Evolutionary conservation across 2,329 filamentous ascomycete genomes (phyloP), one percentile per base, ranked within the genome.

Genomic region (Exophiala mesophila): DNA sequence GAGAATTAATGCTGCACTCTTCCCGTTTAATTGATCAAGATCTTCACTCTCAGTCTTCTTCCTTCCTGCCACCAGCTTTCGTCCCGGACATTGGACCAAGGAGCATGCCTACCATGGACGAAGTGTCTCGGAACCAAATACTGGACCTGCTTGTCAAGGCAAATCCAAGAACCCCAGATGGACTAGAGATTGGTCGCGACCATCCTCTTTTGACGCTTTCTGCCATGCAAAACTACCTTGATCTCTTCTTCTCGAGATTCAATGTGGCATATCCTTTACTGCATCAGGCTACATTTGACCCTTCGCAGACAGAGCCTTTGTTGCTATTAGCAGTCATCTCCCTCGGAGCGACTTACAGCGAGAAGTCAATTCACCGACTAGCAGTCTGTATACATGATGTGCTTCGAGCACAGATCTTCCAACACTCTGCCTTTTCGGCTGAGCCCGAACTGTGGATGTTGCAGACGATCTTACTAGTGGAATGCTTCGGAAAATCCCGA

Each of bases 401-500:
- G 1, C 66, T 82, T 4, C 67, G 76, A 6, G 73, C 75, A 5
- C 72, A 74, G 31, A 77, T 82, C n/a, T 74, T 82, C 39, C 70
- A 71, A 8, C 74, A 78, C 54, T 61, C 67, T 1, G 70, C 70
- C 0, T 82, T 82, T 55, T 77, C 69, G 1, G 65, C 77, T 0
- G 70, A 72, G n/a, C 77, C 78, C 0, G 69, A 76, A 16, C 61
- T 82, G 0, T 82, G 77, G 78, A 71, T 78, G 0, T 52, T 82
- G 1, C 77, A 82, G 46, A 75, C 76, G 0, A 78, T 82, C 23
- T 59, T 82, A 6, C 60, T 82, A 0, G 76, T 81, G 0, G 78
- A 82, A 49, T 81, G 78, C 49, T 81, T 82, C 41, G 78, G 78
- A 2, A 82, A 82, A 56, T 78, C 74, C 26, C 64, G 77, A 41